Base-by-base conservation (phyloP, 139 green algal species). In the Chlamydomonas eustigma region DNA sequence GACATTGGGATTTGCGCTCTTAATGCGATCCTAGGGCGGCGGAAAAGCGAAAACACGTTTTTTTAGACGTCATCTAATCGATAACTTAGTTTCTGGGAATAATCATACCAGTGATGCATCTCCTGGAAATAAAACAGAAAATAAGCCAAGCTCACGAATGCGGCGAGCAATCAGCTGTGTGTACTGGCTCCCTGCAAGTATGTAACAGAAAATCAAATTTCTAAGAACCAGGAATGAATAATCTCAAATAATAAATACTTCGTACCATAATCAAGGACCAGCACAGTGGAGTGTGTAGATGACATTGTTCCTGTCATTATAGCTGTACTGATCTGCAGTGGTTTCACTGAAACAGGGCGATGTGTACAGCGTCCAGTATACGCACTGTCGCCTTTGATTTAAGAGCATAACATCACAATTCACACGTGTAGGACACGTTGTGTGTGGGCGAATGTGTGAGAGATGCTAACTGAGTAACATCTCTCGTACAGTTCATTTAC, bases 111-210 rank as follows among this genome's bases (percentile, higher is more conserved):
- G 71, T 0, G 70, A 78, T 32, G 86, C 89, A 67, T 98, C 96
- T 2, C 92, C 95, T 39, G 96, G 93, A 32, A 98, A 78, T 35
- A 98, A 86, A 72, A 97, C 83, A 1, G 95, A 98, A 52, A 94
- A 94, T 33, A 98, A 90, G 8, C 85, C 82, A 8, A 97, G 84
- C 78, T 99, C 96, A 52, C 96, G 85, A 22, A 99, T 84, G 0
- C 96, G 84, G 35, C 96, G 83, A 0, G 92, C 89, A 75, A 99
- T 99, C 0, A 99, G 90, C 85, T 99, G 96, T 0, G 94, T 98
- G 83, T 99, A 99, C 78, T 98, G 95, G 0, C 88, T 96, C 22
- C 96, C 93, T 39, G 4, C 30, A 22, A 50, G 6, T 24, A 50
- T 8, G 31, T 32, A 73, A 6, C 8, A 22, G 32, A 28, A 6